Conservation (phyloP, 2,329 filamentous ascomycete genomes). For the Penicillium sp. region DNA sequence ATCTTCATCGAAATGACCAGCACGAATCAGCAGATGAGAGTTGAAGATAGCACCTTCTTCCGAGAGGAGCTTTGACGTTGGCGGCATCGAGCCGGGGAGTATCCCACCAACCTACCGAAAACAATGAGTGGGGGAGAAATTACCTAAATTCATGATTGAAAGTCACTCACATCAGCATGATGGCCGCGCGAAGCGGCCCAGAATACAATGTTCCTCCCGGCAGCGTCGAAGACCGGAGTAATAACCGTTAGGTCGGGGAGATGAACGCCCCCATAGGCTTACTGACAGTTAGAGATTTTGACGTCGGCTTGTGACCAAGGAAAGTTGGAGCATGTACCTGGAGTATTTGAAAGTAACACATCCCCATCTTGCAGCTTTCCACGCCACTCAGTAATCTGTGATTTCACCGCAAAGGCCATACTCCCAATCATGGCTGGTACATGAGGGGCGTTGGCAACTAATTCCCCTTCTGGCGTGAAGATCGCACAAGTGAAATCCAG, state of each 20-base stretch:
- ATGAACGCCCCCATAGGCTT: slow-evolving; percentile 69
- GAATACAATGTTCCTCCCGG: slow-evolving; percentile 63
- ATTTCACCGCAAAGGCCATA: slow-evolving; percentile 67
- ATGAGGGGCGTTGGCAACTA: slow-evolving; percentile 61
- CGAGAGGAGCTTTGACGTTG: slow-evolving; percentile 12
- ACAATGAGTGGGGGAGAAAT: too few relatives aligned
- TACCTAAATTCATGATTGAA: too few relatives aligned
- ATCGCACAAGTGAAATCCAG: slow-evolving; percentile 73
- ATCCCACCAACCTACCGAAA: slow-evolving; percentile 69
- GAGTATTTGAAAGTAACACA: slow-evolving; percentile 60
- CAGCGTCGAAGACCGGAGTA: slow-evolving; percentile 62
- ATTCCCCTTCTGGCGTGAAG: slow-evolving; percentile 61
- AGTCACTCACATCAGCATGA: slow-evolving; percentile 53
- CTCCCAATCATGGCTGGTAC: slow-evolving; percentile 60
- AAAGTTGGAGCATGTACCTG: too few relatives aligned
- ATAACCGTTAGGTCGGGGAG: slow-evolving; percentile 68
- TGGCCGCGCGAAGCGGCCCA: slow-evolving; percentile 68
- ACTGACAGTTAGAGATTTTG: too few relatives aligned
- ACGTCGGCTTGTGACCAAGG: too few relatives aligned
- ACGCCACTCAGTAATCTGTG: slow-evolving; percentile 64
- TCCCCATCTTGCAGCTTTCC: slow-evolving; percentile 64
- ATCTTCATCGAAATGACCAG: slow-evolving; percentile 63
- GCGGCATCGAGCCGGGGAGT: slow-evolving; percentile 64
- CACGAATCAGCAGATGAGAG: slow-evolving; percentile 58
- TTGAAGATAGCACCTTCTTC: slow-evolving; percentile 50